phyloP scores from a whole-genome alignment of 2,329 filamentous ascomycete genomes.

The Parastagonospora avenae region DNA sequence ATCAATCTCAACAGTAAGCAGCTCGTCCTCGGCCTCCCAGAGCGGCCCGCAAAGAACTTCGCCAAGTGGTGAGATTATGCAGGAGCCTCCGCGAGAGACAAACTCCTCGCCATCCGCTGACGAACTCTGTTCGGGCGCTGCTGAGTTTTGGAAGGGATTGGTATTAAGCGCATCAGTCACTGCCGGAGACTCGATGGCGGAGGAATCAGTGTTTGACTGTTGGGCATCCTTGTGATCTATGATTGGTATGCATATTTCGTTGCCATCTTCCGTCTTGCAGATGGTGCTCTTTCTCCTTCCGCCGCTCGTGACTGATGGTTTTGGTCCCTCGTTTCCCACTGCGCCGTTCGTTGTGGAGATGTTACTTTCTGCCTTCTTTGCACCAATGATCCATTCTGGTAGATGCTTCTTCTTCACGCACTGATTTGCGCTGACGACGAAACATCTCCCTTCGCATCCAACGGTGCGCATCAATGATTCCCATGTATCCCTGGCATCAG shows the following conservation, averaged over 20 bases:
- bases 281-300: constrained; percentile 48
- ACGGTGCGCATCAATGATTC: constrained; percentile 79
- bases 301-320: constrained; percentile 2
- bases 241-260: constrained; percentile 55
- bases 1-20: constrained; percentile 77
- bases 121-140: constrained; percentile 2
- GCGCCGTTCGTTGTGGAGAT: constrained; percentile 2
- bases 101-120: constrained; percentile 54
- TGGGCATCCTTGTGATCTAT: constrained; percentile 13
- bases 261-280: constrained; percentile 46
- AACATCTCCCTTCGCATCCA: constrained; percentile 79
- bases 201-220: constrained; percentile 18
- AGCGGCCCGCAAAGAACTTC: constrained; percentile 80
- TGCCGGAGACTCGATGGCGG: constrained; percentile 27
- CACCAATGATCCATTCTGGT: constrained; percentile 60
- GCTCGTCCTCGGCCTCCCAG: constrained; percentile 74
- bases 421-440: constrained; percentile 87
- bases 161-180: constrained; percentile 22
- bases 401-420: constrained; percentile 67
- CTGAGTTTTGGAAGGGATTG: constrained; percentile 10
- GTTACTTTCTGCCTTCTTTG: constrained; percentile 5
- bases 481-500: constrained; percentile 85
- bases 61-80: constrained; percentile 78
- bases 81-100: constrained; percentile 77
- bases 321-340: neutral